These are phyloP conservation scores for Claviceps sp. DNA, from an alignment of 2,329 filamentous ascomycete genomes.

Conservation along the genomic window DNA sequence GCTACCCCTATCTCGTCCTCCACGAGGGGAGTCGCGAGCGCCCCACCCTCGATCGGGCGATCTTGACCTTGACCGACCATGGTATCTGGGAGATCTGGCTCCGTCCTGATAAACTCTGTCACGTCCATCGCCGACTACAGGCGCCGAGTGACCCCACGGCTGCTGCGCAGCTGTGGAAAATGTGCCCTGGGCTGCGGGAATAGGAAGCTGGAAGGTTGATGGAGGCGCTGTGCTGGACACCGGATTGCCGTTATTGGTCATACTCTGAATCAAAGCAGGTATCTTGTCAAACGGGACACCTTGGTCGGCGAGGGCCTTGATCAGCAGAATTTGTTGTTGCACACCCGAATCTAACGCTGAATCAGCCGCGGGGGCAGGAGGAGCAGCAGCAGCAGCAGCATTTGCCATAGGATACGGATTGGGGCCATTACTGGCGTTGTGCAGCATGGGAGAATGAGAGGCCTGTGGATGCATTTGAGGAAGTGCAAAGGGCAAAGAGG, in stretches of 20 bases:
- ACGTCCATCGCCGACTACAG: conserved; percentile 32
- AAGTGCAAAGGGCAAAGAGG: conserved; percentile 29
- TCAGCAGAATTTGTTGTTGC: conserved; percentile 58
- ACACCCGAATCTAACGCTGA: conserved; percentile 38
- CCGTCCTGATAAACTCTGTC: conserved; percentile 43
- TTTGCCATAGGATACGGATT: conserved; percentile 20
- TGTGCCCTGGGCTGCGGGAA: conserved; percentile 27
- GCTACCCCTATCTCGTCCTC: conserved; percentile 52
- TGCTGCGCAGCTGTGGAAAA: conserved; percentile 23
- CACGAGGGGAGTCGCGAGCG: conserved; percentile 49
- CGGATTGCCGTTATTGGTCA: conserved; percentile 27
- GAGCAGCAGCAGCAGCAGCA: conserved; percentile 19
- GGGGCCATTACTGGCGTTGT: conserved; percentile 11
- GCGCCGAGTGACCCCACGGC: conserved; percentile 17
- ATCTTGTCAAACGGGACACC: conserved; percentile 70
- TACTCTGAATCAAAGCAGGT: conserved; percentile 40
- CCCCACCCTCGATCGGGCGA: conserved; percentile 68
- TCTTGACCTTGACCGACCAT: conserved; percentile 58
- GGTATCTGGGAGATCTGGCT: conserved; percentile 47
- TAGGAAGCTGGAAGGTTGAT: conserved; percentile 24
- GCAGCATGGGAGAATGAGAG: conserved; percentile 18
- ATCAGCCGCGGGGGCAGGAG: conserved; percentile 20
- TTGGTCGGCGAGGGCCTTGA: conserved; percentile 63
- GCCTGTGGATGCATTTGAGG: conserved; percentile 21
- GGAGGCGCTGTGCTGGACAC: conserved; percentile 21